Conservation (phyloP, 352 stramenopile species). For the Globisporangium iwayamae region DNA sequence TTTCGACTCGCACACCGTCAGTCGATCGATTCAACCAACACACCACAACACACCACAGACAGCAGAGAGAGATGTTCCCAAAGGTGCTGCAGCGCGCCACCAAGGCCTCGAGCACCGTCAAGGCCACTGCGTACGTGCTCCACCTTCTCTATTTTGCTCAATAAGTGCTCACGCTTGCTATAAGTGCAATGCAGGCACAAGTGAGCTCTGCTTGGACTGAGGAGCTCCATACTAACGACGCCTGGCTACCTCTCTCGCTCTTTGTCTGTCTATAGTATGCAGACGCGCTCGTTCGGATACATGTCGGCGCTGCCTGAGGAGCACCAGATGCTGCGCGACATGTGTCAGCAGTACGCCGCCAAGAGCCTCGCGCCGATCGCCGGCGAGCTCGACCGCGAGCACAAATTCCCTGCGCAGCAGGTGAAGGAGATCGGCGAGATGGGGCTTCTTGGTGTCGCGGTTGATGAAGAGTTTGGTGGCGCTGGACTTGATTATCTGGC, state of each 20-base stretch:
- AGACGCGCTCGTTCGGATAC: conserved; percentile 52
- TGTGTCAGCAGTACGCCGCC: conserved; percentile 94
- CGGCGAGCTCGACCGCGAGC: conserved; percentile 86
- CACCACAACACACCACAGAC: not conserved
- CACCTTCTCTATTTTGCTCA: not conserved
- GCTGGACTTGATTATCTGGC: conserved; percentile 94
- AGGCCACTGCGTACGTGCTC: conserved; percentile 11
- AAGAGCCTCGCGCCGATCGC: conserved; percentile 92
- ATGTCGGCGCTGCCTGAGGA: conserved; percentile 88
- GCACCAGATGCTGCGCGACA: conserved; percentile 96
- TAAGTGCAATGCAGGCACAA: not conserved
- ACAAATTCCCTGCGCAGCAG: conserved; percentile 80
- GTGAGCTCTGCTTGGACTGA: not conserved
- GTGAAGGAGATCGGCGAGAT: conserved; percentile 90
- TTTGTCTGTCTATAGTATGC: conserved; percentile 4
- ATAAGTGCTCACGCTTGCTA: not conserved
- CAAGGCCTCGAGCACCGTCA: conserved; percentile 13
- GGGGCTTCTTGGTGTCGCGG: conserved; percentile 94
- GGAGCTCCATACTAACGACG: not conserved
- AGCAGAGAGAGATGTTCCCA: conserved; percentile 8
- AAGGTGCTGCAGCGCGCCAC: conserved; percentile 17
- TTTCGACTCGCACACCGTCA: not conserved
- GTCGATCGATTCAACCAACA: not conserved
- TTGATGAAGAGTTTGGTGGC: conserved; percentile 86
- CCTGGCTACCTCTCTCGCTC: not conserved